Percentiles rank a stretch among this genome's conserved stretches.
Evolutionary conservation across 1,284 basidiomycete genomes (phyloP).

Genomic region (Heterobasidion parviporum): DNA sequence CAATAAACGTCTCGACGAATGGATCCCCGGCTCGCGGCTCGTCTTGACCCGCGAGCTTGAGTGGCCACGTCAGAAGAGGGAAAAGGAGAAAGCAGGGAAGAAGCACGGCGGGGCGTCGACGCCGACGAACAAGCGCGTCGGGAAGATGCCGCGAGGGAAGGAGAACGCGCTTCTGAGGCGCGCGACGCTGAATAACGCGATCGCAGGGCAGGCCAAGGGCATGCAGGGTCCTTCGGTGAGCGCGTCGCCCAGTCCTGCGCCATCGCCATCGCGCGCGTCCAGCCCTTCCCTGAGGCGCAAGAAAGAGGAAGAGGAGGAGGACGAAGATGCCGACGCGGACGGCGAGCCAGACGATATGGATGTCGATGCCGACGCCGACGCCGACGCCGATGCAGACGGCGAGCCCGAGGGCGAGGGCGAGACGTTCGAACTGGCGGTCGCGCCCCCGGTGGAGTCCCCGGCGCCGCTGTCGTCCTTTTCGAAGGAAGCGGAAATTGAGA

Average conservation of each 20-base stretch:
- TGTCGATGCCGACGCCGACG: slow-evolving; percentile 47
- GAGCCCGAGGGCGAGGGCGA: slow-evolving; percentile 44
- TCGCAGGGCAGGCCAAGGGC: slow-evolving; percentile 6
- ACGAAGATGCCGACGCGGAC: slow-evolving; percentile 49
- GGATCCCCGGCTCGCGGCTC: slow-evolving; percentile 88
- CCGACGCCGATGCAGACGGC: slow-evolving; percentile 44
- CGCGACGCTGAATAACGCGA: slow-evolving; percentile 12
- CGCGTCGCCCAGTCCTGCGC: slow-evolving; percentile 22
- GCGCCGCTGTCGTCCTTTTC: slow-evolving; percentile 58
- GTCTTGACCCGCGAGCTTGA: slow-evolving; percentile 84
- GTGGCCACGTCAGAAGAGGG: slow-evolving; percentile 90
- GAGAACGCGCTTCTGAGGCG: slow-evolving; percentile 22
- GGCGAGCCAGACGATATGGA: slow-evolving; percentile 42
- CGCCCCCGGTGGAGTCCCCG: slow-evolving; percentile 28
- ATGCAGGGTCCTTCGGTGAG: slow-evolving; percentile 1
- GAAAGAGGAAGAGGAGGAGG: slow-evolving; percentile 55
- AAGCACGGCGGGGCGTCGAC: slow-evolving; percentile 9
- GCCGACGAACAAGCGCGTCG: slow-evolving; percentile 13
- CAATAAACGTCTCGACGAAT: slow-evolving; percentile 98
- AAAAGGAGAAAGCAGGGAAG: slow-evolving; percentile 18
- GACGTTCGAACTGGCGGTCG: slow-evolving; percentile 31
- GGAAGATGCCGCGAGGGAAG: slow-evolving; percentile 31
- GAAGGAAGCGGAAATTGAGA: slow-evolving; percentile 98
- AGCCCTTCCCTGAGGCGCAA: slow-evolving; percentile 65
- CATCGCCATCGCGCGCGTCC: slow-evolving; percentile 37